phyloP scores from a whole-genome alignment of 2,329 filamentous ascomycete species.

The Tricladium varicosporioides region DNA sequence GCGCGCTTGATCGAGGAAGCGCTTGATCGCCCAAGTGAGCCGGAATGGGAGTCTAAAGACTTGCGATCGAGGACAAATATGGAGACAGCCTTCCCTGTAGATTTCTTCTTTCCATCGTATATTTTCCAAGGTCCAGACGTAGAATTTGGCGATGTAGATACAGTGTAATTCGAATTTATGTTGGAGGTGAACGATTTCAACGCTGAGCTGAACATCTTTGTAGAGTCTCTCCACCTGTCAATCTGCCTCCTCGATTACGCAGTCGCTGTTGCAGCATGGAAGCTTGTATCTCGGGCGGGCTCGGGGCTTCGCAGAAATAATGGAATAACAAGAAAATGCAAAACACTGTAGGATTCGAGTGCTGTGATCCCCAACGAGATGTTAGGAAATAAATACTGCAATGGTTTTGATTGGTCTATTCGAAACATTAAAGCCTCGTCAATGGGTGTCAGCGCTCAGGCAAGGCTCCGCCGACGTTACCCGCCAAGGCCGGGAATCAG shows the following conservation, averaged over 20 bases:
- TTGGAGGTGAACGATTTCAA: conserved; percentile 93
- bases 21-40: conserved; percentile 59
- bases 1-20: conserved; percentile 72
- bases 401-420: not conserved
- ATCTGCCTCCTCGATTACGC: conserved; percentile 6
- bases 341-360: not conserved
- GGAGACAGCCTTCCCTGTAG: conserved; percentile 82
- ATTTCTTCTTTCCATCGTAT: conserved; percentile 96
- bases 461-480: conserved; percentile 1
- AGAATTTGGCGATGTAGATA: conserved; percentile 73
- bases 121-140: conserved; percentile 94
- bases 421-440: conserved; percentile 3
- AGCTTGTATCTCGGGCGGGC: not conserved
- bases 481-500: too few species aligned
- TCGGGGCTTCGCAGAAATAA: not conserved
- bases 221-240: conserved; percentile 4
- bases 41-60: conserved; percentile 68
- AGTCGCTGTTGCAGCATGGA: conserved; percentile 3
- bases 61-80: conserved; percentile 95
- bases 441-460: not conserved
- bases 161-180: conserved; percentile 86
- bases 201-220: conserved; percentile 84
- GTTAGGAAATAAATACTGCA: not conserved
- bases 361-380: not conserved
- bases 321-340: not conserved